phyloP scores from a whole-genome alignment of 768 basidiomycete species.

The Pisolithus tinctorius region DNA sequence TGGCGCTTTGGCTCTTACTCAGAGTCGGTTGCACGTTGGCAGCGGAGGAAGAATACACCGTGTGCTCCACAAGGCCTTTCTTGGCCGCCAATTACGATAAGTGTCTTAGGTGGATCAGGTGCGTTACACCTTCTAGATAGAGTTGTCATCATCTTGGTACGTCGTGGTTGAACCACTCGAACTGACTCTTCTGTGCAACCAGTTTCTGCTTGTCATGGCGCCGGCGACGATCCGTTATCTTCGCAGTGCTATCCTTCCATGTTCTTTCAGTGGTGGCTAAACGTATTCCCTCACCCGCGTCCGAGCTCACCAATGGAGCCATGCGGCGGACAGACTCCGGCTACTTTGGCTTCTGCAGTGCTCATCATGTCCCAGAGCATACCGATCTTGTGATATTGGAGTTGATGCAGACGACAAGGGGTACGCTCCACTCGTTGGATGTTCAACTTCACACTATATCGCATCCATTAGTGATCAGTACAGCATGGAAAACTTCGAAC shows the following conservation, averaged over 20 bases:
- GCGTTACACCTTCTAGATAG: slow-evolving; percentile 18
- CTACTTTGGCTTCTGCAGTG: slow-evolving; percentile 93
- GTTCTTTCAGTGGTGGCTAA: slow-evolving; percentile 97
- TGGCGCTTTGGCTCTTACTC: slow-evolving; percentile 65
- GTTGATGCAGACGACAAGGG: slow-evolving; percentile 87
- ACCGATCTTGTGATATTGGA: slow-evolving; percentile 95
- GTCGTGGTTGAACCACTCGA: neutral
- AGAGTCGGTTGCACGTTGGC: slow-evolving; percentile 70
- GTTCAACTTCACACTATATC: neutral
- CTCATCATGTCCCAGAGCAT: slow-evolving; percentile 88
- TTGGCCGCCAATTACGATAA: slow-evolving; percentile 87
- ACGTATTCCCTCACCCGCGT: slow-evolving; percentile 97
- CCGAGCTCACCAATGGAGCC: slow-evolving; percentile 96
- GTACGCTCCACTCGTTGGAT: slow-evolving; percentile 41
- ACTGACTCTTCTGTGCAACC: neutral
- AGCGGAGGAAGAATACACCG: slow-evolving; percentile 79
- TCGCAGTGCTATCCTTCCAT: slow-evolving; percentile 86
- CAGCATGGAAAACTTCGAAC: slow-evolving; percentile 81
- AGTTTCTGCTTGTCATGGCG: slow-evolving; percentile 93
- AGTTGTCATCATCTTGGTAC: neutral
- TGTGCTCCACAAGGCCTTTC: slow-evolving; percentile 75
- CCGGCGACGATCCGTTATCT: slow-evolving; percentile 85
- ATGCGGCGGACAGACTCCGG: slow-evolving; percentile 87
- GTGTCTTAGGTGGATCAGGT: slow-evolving; percentile 87
- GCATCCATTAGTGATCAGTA: slow-evolving; percentile 47